Base-by-base conservation (phyloP, 345 rosid species). In the Geranium rotundifolium region DNA sequence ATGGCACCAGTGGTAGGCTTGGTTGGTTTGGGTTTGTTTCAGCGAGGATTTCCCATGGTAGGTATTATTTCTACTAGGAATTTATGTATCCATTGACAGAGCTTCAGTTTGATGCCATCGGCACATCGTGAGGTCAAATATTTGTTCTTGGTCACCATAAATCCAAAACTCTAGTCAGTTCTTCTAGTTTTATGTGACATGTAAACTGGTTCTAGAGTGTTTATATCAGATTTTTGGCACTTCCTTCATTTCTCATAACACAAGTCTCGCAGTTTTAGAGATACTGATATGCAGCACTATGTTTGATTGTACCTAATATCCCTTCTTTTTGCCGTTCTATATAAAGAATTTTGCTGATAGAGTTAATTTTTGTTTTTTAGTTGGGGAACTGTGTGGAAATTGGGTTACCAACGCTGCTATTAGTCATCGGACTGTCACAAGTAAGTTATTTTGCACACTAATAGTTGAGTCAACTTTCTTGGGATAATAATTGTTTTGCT, bases 301-400 rank as follows among this genome's bases (percentile, higher is more conserved):
- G 2, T 23, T 23, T 23, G 27, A 23, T 23, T 23, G 27, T 23
- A 23, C 27, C 27, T 23, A 23, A 23, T 23, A 23, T 23, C 27
- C 27, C 27, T 23, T n/a, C n/a, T n/a, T n/a, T n/a, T n/a, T n/a
- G n/a, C n/a, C n/a, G n/a, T n/a, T n/a, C n/a, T n/a, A n/a, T n/a
- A n/a, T n/a, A n/a, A n/a, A n/a, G n/a, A n/a, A n/a, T n/a, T 34
- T 34, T 34, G 41, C 8, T 34, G 8, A 34, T 34, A 8, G 8
- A 41, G 50, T 41, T 46, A 7, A 14, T 46, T 46, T 34, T 46
- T 46, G 12, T 46, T 64, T 67, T 72, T 2, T 83, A 93, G 97
- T 79, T 93, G 66, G 99, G 96, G 46, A 86, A 75, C 68, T 93
- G 99, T 63, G 88, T 90, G 54, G 99, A 93, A 83, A 79, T 93